Percentiles rank a stretch among this genome's conserved stretches.
phyloP scores from a whole-genome alignment of 2,329 filamentous ascomycete species.

The Cladosporium sp. region DNA sequence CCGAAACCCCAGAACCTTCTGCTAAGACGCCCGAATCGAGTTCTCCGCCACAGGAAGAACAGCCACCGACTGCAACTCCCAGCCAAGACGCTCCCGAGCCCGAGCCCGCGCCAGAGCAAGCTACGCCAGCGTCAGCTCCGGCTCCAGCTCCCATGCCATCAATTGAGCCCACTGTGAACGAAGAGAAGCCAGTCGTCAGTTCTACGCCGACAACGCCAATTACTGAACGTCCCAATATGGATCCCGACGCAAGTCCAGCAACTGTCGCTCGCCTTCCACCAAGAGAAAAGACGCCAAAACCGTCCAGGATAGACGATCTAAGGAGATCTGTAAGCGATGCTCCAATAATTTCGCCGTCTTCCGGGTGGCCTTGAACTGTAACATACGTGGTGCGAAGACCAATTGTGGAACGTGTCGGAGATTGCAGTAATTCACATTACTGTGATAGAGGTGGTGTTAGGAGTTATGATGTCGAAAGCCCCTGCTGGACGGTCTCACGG shows the following conservation, averaged over 20 bases:
- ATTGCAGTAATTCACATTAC: neutral
- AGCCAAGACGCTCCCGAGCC: neutral
- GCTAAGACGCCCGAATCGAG: neutral
- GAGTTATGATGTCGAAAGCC: neutral
- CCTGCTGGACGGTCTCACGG: neutral
- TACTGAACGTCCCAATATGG: neutral
- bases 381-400: neutral
- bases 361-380: neutral
- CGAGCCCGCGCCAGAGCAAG: neutral
- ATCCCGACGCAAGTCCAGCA: constrained; percentile 21
- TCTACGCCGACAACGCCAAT: constrained; percentile 3
- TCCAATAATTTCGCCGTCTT: neutral
- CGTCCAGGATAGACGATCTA: neutral
- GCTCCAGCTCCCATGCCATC: neutral
- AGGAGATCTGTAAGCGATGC: constrained; percentile 11
- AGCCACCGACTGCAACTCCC: neutral
- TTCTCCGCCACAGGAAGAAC: neutral
- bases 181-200: neutral
- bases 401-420: neutral
- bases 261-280: constrained; percentile 9
- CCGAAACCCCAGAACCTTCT: neutral
- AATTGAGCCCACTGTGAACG: neutral
- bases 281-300: neutral
- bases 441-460: neutral
- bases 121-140: neutral